Evolutionary conservation across 768 basidiomycete genomes (phyloP).

Genomic region (Leccinum olivaceopallidum): DNA sequence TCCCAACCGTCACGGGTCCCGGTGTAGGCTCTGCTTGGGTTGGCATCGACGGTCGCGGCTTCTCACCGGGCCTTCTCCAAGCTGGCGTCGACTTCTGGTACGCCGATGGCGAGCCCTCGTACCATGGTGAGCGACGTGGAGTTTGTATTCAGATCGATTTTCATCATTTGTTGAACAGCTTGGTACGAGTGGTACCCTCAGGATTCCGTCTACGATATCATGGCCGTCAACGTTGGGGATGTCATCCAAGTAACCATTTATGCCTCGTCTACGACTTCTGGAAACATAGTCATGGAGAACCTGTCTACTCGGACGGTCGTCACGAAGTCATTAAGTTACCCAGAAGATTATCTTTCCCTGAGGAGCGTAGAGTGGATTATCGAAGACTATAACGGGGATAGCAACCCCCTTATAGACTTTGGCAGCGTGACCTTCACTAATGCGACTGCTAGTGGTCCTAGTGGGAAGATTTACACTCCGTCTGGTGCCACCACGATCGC

Average conservation of each 20-base stretch:
- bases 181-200: slow-evolving; percentile 27
- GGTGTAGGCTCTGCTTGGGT: slow-evolving; percentile 14
- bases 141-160: neutral
- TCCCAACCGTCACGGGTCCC: slow-evolving; percentile 4
- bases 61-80: slow-evolving; percentile 13
- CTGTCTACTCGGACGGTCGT: slow-evolving; percentile 14
- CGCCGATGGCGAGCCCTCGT: neutral
- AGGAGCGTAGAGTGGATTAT: slow-evolving; percentile 27
- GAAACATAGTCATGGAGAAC: slow-evolving; percentile 21
- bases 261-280: slow-evolving; percentile 21
- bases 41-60: slow-evolving; percentile 17
- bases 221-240: slow-evolving; percentile 18
- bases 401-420: slow-evolving; percentile 20
- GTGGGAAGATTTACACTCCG: slow-evolving; percentile 9
- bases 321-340: slow-evolving; percentile 11
- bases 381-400: slow-evolving; percentile 16
- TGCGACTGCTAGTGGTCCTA: slow-evolving; percentile 11
- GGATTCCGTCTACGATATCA: slow-evolving; percentile 12
- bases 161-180: slow-evolving; percentile 11
- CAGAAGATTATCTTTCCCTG: slow-evolving; percentile 21
- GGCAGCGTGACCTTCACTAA: slow-evolving; percentile 20
- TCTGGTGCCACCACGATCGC: slow-evolving; percentile 12
- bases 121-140: slow-evolving; percentile 4
- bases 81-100: slow-evolving; percentile 13
- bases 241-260: slow-evolving; percentile 18